These are phyloP conservation scores for Tolypocladium cylindrosporum DNA, from an alignment of 2,329 filamentous ascomycete genomes.

Conservation along the genomic window DNA sequence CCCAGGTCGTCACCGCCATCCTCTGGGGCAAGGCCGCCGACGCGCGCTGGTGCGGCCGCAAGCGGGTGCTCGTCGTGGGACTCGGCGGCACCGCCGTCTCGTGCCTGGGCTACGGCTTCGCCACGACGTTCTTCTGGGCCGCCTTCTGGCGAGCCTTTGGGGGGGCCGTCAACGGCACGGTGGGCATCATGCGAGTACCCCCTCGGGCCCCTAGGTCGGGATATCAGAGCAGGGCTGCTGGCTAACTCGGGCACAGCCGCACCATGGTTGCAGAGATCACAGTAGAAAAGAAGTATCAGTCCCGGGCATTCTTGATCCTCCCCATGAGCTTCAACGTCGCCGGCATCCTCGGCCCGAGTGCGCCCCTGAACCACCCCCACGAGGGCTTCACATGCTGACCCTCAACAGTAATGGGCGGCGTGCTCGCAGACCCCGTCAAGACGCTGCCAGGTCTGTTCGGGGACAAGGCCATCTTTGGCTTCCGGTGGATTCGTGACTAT, in stretches of 20 bases:
- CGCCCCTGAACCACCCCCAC: not conserved
- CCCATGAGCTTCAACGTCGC: conserved; percentile 67
- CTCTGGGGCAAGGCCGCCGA: conserved; percentile 68
- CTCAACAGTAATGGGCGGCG: conserved; percentile 47
- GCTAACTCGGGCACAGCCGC: conserved; percentile 5
- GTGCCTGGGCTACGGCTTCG: conserved; percentile 51
- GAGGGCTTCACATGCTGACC: not conserved
- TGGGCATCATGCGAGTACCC: conserved; percentile 51
- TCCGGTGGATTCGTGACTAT: conserved; percentile 50
- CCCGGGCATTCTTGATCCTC: conserved; percentile 63
- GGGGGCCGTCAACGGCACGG: conserved; percentile 62
- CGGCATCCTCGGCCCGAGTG: conserved; percentile 55
- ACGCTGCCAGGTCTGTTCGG: conserved; percentile 47
- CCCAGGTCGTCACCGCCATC: conserved; percentile 75
- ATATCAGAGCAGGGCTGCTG: no score
- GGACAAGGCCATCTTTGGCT: conserved; percentile 30
- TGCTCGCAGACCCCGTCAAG: conserved; percentile 53
- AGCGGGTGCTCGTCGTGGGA: conserved; percentile 69
- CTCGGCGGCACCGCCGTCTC: conserved; percentile 50
- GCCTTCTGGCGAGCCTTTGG: conserved; percentile 58
- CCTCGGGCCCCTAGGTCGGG: no score
- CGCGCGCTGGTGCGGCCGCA: conserved; percentile 56
- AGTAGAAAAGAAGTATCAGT: conserved; percentile 54
- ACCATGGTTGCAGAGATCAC: conserved; percentile 54
- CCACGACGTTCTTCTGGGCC: conserved; percentile 59